Percentiles rank a stretch among this genome's conserved stretches.
Conservation (phyloP, 2,329 filamentous ascomycete species). For the Akanthomyces uredinophilus region DNA sequence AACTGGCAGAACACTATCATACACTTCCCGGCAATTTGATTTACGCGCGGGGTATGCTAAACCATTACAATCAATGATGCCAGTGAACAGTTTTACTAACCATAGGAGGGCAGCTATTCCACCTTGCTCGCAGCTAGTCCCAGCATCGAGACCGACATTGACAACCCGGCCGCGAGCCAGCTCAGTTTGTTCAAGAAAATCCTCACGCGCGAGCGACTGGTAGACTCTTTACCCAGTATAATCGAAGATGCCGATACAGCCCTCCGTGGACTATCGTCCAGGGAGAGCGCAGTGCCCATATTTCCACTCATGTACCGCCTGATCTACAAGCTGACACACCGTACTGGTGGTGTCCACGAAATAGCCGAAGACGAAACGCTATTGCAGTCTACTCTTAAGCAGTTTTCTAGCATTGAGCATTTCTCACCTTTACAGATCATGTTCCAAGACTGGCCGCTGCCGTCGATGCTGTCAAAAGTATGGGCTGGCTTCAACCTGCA, state of each 20-base stretch:
- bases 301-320: constrained; percentile 49
- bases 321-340: constrained; percentile 53
- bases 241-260: constrained; percentile 33
- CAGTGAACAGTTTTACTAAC: background rate
- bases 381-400: constrained; percentile 36
- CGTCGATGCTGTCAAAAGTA: constrained; percentile 36
- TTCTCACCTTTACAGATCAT: constrained; percentile 42
- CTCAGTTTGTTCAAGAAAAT: constrained; percentile 27
- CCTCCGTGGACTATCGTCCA: background rate
- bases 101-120: constrained; percentile 22
- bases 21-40: constrained; percentile 40
- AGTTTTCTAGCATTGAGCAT: constrained; percentile 43
- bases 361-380: constrained; percentile 43
- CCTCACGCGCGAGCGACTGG: constrained; percentile 34
- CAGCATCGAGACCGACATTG: constrained; percentile 16
- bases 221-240: constrained; percentile 35
- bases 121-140: constrained; percentile 28
- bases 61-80: background rate
- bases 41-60: constrained; percentile 36
- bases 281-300: constrained; percentile 34
- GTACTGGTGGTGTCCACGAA: constrained; percentile 48
- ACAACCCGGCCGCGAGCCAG: constrained; percentile 24
- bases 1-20: constrained; percentile 37
- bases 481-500: constrained; percentile 43
- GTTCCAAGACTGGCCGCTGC: constrained; percentile 47